Conservation (phyloP, 306 rosid genomes). For the Hippophae gyantsensis region DNA sequence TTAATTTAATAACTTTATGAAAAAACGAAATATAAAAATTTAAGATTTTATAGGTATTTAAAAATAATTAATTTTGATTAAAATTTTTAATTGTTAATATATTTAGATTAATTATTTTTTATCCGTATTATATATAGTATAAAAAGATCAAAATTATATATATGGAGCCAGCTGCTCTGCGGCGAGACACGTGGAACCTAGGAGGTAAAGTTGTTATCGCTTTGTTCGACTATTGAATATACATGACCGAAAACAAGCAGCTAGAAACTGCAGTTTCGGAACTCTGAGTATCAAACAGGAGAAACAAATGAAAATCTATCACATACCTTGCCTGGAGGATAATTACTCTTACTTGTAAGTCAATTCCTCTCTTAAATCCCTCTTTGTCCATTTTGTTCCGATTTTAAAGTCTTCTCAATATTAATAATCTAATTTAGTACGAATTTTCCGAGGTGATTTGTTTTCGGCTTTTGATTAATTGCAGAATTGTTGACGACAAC, state of each 20-base stretch:
- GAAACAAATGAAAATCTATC: slow-evolving; percentile 29
- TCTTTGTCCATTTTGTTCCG: not conserved
- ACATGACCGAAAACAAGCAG: too few relatives aligned
- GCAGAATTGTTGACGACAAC: slow-evolving; percentile 67
- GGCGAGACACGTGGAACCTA: too few relatives aligned
- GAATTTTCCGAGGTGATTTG: not conserved
- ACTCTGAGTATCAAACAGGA: not conserved
- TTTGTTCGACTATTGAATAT: not conserved
- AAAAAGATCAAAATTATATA: too few relatives aligned
- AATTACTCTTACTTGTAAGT: slow-evolving; percentile 45
- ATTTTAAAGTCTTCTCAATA: not conserved
- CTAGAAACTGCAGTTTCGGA: not conserved
- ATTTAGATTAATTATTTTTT: too few relatives aligned
- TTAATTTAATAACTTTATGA: too few relatives aligned
- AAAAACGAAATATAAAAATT: too few relatives aligned
- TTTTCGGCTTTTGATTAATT: not conserved
- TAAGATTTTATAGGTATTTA: too few relatives aligned
- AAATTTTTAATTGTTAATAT: too few relatives aligned
- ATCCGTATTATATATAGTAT: too few relatives aligned
- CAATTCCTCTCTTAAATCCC: not conserved
- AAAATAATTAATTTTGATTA: too few relatives aligned
- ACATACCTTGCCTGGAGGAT: slow-evolving; percentile 40
- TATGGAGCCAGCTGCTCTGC: too few relatives aligned
- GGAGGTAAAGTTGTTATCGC: too few relatives aligned
- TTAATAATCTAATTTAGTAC: not conserved